phyloP scores from a whole-genome alignment of 805 yeast species.

The Candida sakaeoensis region DNA sequence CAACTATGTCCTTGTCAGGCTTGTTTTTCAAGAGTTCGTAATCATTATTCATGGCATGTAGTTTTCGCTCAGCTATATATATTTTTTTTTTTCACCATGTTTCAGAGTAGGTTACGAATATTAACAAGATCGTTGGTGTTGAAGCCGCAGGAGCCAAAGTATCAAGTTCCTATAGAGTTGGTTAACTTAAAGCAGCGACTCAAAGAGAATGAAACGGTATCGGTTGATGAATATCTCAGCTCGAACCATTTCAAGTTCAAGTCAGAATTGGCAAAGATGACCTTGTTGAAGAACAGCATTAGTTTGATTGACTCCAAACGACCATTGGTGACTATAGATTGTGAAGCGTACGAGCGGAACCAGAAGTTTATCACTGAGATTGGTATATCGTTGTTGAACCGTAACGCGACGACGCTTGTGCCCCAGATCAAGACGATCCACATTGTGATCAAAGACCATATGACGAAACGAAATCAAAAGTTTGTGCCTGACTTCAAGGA shows the following conservation, averaged over 20 bases:
- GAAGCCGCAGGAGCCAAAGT: not conserved
- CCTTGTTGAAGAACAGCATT: constrained; percentile 15
- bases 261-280: constrained; percentile 11
- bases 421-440: constrained; percentile 44
- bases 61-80: no score
- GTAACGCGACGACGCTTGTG: constrained; percentile 31
- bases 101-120: not conserved
- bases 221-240: constrained; percentile 16
- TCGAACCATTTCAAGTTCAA: constrained; percentile 16
- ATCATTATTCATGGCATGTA: constrained; percentile 9
- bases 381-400: constrained; percentile 57
- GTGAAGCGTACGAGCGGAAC: constrained; percentile 54
- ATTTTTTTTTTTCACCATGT: not conserved
- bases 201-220: not conserved
- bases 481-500: constrained; percentile 52
- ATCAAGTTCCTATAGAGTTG: constrained; percentile 2
- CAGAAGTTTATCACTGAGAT: constrained; percentile 49
- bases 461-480: constrained; percentile 38
- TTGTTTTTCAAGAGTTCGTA: constrained; percentile 9
- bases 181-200: not conserved
- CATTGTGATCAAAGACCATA: constrained; percentile 44
- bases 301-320: constrained; percentile 18
- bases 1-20: constrained; percentile 7
- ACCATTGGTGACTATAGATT: constrained; percentile 48
- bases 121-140: not conserved